Evolutionary conservation across 2,329 filamentous ascomycete species (phyloP), one percentile per base, ranked within the genome.

Genomic region (Diatrype stigma): DNA sequence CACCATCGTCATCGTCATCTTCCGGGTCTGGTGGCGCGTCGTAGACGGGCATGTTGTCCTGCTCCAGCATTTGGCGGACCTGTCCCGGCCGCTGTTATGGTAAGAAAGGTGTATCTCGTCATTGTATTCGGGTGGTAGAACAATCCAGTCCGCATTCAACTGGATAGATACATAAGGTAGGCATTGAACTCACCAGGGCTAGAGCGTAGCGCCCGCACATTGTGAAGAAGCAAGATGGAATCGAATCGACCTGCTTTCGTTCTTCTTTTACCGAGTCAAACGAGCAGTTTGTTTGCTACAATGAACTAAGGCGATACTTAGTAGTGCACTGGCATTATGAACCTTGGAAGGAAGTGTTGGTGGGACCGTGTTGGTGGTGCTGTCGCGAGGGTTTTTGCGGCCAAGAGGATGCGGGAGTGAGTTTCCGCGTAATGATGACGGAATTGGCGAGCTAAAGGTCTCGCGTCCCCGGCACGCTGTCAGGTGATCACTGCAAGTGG

Each of bases 191-290:
- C 72, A 84, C 82, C 71, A 85, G 71, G 45, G 79, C 78, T 55
- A 88, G 66, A 21, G 77, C 82, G 64, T 89, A 89, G 52, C 85
- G 76, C 17, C 85, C 85, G 65, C 85, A 89, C 85, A 89, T 89
- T 17, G 26, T 30, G 6, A 6, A 6, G 26, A 30, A 30, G 26
- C 26, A 30, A 30, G 26, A 30, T 30, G 26, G 26, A n/a, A n/a
- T n/a, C n/a, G n/a, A n/a, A n/a, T n/a, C n/a, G n/a, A n/a, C n/a
- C n/a, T n/a, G n/a, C n/a, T n/a, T n/a, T n/a, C n/a, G n/a, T n/a
- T n/a, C n/a, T n/a, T n/a, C n/a, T n/a, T n/a, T n/a, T n/a, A n/a
- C n/a, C n/a, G n/a, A n/a, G n/a, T n/a, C n/a, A n/a, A n/a, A n/a
- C n/a, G n/a, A n/a, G n/a, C n/a, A n/a, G n/a, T n/a, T n/a, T n/a